phyloP scores from a whole-genome alignment of 495 filamentous ascomycete species.

The Tuber magnatum region DNA sequence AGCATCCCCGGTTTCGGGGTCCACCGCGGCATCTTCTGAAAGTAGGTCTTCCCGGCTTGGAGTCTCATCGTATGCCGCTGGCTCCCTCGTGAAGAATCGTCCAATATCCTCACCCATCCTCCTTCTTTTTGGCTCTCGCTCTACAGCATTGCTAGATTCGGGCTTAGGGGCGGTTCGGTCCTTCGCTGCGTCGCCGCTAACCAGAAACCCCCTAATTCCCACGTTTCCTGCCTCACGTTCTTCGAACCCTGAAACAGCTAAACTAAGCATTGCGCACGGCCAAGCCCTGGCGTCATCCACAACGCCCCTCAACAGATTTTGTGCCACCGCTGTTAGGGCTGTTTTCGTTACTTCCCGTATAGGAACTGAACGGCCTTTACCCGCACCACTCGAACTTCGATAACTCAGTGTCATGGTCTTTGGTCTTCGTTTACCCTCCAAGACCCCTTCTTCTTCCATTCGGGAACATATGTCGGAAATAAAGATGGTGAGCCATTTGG shows the following conservation, averaged over 20 bases:
- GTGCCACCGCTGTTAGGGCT: slow-evolving; percentile 68
- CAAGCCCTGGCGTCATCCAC: slow-evolving; percentile 69
- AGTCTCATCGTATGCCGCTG: slow-evolving; percentile 16
- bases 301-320: slow-evolving; percentile 67
- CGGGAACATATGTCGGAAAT: slow-evolving; percentile 84
- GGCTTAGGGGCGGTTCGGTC: slow-evolving; percentile 37
- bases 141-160: slow-evolving; percentile 20
- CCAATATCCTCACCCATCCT: slow-evolving; percentile 52
- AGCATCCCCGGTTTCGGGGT: slow-evolving; percentile 41
- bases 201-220: slow-evolving; percentile 76
- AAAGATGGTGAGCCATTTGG: slow-evolving; percentile 86
- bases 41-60: slow-evolving; percentile 21
- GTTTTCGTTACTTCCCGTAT: slow-evolving; percentile 68
- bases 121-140: slow-evolving; percentile 48
- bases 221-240: slow-evolving; percentile 74
- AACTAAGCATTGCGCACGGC: slow-evolving; percentile 77
- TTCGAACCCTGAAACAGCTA: slow-evolving; percentile 84
- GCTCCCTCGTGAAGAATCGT: slow-evolving; percentile 50
- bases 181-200: slow-evolving; percentile 70
- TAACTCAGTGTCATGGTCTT: slow-evolving; percentile 78
- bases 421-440: slow-evolving; percentile 81
- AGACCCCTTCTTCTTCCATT: slow-evolving; percentile 81
- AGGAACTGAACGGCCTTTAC: slow-evolving; percentile 61
- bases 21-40: slow-evolving; percentile 25
- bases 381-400: slow-evolving; percentile 56